Evolutionary conservation across 2,329 filamentous ascomycete species (phyloP).

Genomic region (Nemania sp.): DNA sequence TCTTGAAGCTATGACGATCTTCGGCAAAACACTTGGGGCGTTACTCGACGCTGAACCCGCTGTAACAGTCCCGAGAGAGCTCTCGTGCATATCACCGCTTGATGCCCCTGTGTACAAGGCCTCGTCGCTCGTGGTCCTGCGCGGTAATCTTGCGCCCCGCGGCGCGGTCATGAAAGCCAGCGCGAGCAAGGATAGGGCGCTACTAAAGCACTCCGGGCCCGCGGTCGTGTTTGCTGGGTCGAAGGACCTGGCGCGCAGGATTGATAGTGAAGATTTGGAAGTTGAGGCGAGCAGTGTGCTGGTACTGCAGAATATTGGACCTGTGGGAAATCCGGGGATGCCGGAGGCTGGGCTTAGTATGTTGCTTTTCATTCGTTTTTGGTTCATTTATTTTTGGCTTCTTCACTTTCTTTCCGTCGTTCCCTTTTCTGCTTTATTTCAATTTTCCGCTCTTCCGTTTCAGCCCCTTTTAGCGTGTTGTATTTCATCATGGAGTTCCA

Average conservation of each 20-base stretch:
- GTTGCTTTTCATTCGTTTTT: neutral
- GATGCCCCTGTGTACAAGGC: constrained; percentile 67
- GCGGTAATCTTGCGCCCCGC: constrained; percentile 79
- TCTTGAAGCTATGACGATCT: constrained; percentile 78
- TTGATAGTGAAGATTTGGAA: constrained; percentile 62
- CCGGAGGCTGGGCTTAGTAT: constrained; percentile 69
- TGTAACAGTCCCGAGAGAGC: constrained; percentile 48
- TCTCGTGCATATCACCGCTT: constrained; percentile 66
- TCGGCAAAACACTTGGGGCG: constrained; percentile 78
- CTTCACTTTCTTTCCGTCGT: neutral
- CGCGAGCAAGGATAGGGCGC: constrained; percentile 72
- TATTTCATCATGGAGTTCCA: too few species aligned
- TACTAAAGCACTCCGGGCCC: constrained; percentile 50
- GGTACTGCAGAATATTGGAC: constrained; percentile 85
- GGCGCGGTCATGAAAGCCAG: constrained; percentile 92
- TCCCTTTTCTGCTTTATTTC: neutral
- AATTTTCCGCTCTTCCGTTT: too few species aligned
- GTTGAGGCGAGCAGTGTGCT: constrained; percentile 65
- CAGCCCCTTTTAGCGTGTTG: too few species aligned
- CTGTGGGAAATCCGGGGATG: constrained; percentile 90
- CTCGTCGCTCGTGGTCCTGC: constrained; percentile 80
- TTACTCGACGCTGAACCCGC: constrained; percentile 73
- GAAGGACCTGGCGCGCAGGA: constrained; percentile 71
- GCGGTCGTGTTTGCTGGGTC: constrained; percentile 73
- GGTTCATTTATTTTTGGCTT: too few species aligned